Evolutionary conservation across 2,329 filamentous ascomycete genomes (phyloP).

Genomic region (Colletotrichum sp.): DNA sequence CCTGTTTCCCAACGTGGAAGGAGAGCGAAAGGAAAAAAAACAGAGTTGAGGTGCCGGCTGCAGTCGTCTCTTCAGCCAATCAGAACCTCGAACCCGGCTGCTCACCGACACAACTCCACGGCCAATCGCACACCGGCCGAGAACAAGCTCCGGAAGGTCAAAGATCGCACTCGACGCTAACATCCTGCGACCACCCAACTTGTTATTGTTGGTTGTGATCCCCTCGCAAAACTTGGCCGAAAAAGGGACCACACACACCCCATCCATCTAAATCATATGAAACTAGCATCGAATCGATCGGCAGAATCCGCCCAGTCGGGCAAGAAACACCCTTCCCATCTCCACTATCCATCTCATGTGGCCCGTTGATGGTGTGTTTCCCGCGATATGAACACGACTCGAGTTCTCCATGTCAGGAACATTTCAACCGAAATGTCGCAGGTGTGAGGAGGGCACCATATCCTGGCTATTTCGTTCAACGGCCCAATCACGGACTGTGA

Average conservation of each 20-base stretch:
- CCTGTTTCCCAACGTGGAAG: background rate
- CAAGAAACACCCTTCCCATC: background rate
- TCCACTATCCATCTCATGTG: background rate
- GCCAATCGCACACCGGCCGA: background rate
- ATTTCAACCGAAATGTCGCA: background rate
- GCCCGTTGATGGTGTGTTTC: background rate
- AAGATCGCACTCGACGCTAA: background rate
- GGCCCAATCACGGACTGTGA: background rate
- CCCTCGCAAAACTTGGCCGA: background rate
- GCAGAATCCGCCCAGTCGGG: background rate
- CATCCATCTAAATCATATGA: background rate
- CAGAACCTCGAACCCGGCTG: background rate
- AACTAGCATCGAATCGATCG: background rate
- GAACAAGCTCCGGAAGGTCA: conserved; percentile 1
- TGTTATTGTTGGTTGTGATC: background rate
- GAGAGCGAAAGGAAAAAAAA: background rate
- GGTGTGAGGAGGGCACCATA: background rate
- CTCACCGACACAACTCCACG: background rate
- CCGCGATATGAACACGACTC: background rate
- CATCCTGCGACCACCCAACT: background rate
- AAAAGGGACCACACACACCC: background rate
- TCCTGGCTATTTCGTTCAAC: background rate
- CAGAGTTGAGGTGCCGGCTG: background rate
- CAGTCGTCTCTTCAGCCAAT: background rate
- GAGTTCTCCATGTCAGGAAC: background rate